Percentiles rank a stretch among this genome's conserved stretches.
phyloP scores from a whole-genome alignment of 345 rosid species.

The Salix koriyanagi region DNA sequence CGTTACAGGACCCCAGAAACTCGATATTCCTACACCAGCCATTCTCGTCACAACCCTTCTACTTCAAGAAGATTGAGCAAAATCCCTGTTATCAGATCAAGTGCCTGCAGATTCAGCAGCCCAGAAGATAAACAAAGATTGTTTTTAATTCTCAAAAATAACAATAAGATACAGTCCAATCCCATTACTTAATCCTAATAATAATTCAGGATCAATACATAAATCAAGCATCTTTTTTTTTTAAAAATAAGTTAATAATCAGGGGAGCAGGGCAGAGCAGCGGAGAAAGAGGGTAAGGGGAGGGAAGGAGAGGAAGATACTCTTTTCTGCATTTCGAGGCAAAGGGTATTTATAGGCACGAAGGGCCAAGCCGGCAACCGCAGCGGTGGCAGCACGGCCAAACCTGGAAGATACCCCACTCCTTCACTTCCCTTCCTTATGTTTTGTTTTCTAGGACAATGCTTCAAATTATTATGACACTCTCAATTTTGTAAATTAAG shows the following conservation, averaged over 20 bases:
- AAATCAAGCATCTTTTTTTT: not conserved
- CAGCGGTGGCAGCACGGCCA: not conserved
- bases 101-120: not conserved
- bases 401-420: not conserved
- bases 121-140: not conserved
- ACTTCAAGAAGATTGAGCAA: not conserved
- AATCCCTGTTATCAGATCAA: not conserved
- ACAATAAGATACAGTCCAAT: not conserved
- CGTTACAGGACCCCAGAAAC: slow-evolving; percentile 91
- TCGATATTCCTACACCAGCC: slow-evolving; percentile 64
- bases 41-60: slow-evolving; percentile 28
- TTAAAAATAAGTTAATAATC: not conserved
- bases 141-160: not conserved
- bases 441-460: not conserved
- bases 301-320: not conserved
- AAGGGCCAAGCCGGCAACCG: no score
- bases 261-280: not conserved
- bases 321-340: not conserved
- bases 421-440: no score
- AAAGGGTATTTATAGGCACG: no score
- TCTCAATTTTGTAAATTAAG: no score
- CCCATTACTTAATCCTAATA: not conserved
- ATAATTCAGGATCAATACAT: not conserved
- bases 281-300: not conserved
- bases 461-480: no score